Base-by-base conservation (phyloP, 2,329 filamentous ascomycete genomes). In the Truncatella angustata region DNA sequence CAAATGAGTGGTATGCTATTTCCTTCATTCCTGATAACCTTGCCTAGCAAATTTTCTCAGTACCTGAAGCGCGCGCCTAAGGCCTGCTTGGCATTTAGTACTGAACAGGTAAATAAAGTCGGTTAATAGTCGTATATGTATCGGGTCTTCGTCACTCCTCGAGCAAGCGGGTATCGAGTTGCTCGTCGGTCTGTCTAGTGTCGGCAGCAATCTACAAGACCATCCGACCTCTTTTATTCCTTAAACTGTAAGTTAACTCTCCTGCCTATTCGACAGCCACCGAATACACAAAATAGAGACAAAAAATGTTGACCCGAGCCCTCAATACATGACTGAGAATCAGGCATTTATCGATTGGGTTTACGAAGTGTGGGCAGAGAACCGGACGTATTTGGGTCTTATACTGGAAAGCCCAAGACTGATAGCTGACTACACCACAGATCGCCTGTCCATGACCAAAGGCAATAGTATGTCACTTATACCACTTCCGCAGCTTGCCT, bases 191-290 rank as follows among this genome's bases (percentile, higher is more conserved):
- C 59, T 66, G 14, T 62, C 64, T 0, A 63, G 64, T 23, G 68
- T 70, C 9, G 68, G 67, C 20, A 59, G 60, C 42, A 68, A 68
- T 46, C 45, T 68, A 6, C 58, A 61, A 23, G 62, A 65, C 34
- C 56, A 58, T 26, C 11, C 40, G 5, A 23, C 30, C 4, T 26
- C 21, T 6, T n/a, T 14, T 14, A n/a, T 44, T 20, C 9, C 40
- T 44, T 44, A 5, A 28, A 28, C n/a, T 44, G 40, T 28, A 18
- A 26, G 40, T 44, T 10, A 4, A 30, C 11, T 2, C 10, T 14
- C 20, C 5, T 23, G 23, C 14, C n/a, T 14, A 18, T 6, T 26
- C 3, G 3, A 44, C 16, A 5, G 9, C 4, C 2, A 4, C 40
- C 30, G 1, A 44, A n/a, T n/a, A n/a, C 16, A 9, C 6, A 4